Evolutionary conservation across 352 stramenopile species (phyloP).

Genomic region (Globisporangium emineosum): DNA sequence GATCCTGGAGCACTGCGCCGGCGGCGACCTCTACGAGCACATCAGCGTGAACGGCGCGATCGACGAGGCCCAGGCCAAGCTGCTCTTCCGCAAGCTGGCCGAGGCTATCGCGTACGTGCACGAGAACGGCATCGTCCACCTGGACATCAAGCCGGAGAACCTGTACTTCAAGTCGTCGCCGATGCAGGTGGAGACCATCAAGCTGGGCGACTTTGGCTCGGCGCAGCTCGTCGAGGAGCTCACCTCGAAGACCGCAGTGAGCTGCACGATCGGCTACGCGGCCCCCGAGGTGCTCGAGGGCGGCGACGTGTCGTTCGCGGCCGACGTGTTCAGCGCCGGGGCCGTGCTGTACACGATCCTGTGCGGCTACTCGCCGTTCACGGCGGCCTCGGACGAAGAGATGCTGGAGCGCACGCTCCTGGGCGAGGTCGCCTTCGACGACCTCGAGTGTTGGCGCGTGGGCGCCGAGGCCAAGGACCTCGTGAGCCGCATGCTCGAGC

Average conservation of each 20-base stretch:
- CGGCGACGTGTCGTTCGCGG: slow-evolving; percentile 48
- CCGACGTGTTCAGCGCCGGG: slow-evolving; percentile 75
- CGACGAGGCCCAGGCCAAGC: slow-evolving; percentile 43
- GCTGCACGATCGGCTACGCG: slow-evolving; percentile 74
- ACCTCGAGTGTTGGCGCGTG: slow-evolving; percentile 49
- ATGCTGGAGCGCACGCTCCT: slow-evolving; percentile 46
- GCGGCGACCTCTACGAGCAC: slow-evolving; percentile 61
- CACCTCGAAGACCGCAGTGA: slow-evolving; percentile 37
- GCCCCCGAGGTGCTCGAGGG: slow-evolving; percentile 63
- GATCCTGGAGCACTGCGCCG: slow-evolving; percentile 57
- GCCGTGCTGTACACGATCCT: slow-evolving; percentile 70
- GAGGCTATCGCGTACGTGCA: slow-evolving; percentile 55
- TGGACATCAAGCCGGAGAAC: slow-evolving; percentile 84
- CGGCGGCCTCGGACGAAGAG: slow-evolving; percentile 52
- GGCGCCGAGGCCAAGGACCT: slow-evolving; percentile 55
- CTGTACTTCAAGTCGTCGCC: slow-evolving; percentile 63
- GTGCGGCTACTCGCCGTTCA: slow-evolving; percentile 66
- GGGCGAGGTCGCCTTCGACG: slow-evolving; percentile 54
- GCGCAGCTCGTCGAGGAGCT: slow-evolving; percentile 41
- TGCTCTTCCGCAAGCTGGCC: slow-evolving; percentile 49
- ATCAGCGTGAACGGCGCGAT: slow-evolving; percentile 52
- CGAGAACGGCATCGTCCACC: slow-evolving; percentile 54
- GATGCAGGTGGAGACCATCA: slow-evolving; percentile 46
- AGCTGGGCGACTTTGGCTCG: slow-evolving; percentile 73
- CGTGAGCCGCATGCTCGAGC: slow-evolving; percentile 54